Conservation (phyloP, 2,329 filamentous ascomycete species). For the Pochonia chlamydosporia region DNA sequence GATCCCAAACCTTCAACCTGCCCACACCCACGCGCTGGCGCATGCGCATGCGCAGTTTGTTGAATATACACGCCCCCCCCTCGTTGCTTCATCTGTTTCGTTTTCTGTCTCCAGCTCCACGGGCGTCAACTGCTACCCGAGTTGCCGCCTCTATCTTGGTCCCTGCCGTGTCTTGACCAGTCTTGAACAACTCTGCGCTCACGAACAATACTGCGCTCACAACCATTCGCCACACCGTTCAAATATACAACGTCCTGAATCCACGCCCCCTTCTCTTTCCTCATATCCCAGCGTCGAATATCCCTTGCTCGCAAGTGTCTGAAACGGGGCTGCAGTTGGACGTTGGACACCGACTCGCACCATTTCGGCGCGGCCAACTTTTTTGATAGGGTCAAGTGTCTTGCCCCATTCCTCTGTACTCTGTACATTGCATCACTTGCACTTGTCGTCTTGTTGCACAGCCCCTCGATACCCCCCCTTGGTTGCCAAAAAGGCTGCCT, state of each 20-base stretch:
- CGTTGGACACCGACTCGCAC: conserved; percentile 4
- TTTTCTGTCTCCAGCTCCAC: not conserved
- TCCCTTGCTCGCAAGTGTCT: not conserved
- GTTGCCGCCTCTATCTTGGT: not conserved
- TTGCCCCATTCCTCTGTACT: conserved; percentile 6
- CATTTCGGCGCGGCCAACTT: conserved; percentile 3
- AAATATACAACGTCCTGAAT: not conserved
- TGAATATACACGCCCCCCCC: not conserved
- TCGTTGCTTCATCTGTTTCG: not conserved
- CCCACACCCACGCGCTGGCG: not conserved
- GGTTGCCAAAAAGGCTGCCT: conserved; percentile 40
- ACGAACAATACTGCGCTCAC: not conserved
- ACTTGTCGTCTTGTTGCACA: conserved; percentile 18
- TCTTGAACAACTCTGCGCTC: not conserved
- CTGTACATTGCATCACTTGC: conserved; percentile 15
- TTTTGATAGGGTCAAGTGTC: conserved; percentile 9
- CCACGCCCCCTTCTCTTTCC: not conserved
- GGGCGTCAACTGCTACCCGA: not conserved
- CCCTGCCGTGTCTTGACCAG: not conserved
- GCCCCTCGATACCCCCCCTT: conserved; percentile 27
- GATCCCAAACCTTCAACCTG: not conserved
- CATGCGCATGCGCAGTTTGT: conserved; percentile 1
- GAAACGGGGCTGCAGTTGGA: conserved; percentile 5
- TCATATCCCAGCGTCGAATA: not conserved
- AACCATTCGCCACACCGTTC: not conserved